phyloP scores from a whole-genome alignment of 2,329 filamentous ascomycete genomes.

The Venturia pyrina region DNA sequence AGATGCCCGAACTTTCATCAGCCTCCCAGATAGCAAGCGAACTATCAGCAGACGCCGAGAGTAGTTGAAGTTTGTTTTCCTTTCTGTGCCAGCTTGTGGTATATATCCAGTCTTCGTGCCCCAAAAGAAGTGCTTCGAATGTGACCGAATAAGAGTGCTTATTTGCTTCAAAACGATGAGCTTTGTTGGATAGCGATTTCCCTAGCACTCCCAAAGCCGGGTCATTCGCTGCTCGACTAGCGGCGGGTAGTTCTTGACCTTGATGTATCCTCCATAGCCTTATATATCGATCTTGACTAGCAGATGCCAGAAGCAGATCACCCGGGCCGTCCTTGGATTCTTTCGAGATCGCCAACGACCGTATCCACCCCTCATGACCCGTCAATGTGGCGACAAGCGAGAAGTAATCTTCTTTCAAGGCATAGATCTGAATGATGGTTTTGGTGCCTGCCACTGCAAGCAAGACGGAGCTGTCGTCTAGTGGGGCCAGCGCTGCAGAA shows the following conservation, averaged over 20 bases:
- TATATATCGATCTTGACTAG: constrained; percentile 95
- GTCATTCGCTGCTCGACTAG: constrained; percentile 46
- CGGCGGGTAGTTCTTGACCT: constrained; percentile 53
- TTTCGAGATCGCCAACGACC: constrained; percentile 67
- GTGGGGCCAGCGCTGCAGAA: constrained; percentile 55
- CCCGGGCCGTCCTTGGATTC: constrained; percentile 46
- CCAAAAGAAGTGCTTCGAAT: constrained; percentile 86
- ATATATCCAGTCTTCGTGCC: constrained; percentile 98
- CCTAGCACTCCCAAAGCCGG: constrained; percentile 50
- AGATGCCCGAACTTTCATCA: constrained; percentile 75
- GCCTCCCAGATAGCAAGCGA: constrained; percentile 89
- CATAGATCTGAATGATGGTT: constrained; percentile 71
- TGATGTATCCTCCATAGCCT: constrained; percentile 80
- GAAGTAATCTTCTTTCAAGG: constrained; percentile 51
- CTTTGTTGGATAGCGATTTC: constrained; percentile 78
- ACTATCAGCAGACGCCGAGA: constrained; percentile 91
- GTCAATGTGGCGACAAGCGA: constrained; percentile 64
- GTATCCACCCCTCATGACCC: constrained; percentile 92
- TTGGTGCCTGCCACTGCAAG: constrained; percentile 82
- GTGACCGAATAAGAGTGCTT: constrained; percentile 65
- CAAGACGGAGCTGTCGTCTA: constrained; percentile 50
- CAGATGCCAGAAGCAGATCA: constrained; percentile 78
- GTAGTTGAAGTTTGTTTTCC: constrained; percentile 53
- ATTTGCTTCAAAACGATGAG: constrained; percentile 59
- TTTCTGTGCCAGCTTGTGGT: constrained; percentile 63